Base-by-base conservation (phyloP, 2,329 filamentous ascomycete species). In the Plectosphaerella cucumerina region DNA sequence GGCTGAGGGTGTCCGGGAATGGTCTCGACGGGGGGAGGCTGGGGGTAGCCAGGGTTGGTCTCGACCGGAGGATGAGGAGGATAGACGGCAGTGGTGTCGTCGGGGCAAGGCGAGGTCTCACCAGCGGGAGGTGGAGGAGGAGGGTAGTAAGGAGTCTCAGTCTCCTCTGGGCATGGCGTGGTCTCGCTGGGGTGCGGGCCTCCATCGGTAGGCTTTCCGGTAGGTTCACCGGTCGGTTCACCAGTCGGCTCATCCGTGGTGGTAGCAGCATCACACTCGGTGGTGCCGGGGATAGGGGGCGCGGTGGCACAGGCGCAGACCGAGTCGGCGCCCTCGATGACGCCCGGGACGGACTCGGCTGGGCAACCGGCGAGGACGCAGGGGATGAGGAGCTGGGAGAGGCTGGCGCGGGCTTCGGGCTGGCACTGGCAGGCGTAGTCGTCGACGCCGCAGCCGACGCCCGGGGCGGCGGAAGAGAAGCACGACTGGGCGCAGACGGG, bases 391-490 rank as follows among this genome's bases (percentile, higher is more conserved):
- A 60, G 52, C 33, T 53, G 44, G 3, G 60, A 60, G 2, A 66
- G 51, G 11, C 53, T 56, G 21, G 53, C 51, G 44, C 60, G 58
- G 9, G 59, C 58, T 6, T 56, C 58, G 12, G 56, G 48, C 15
- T 59, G 48, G 48, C 63, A 66, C 22, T 65, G 62, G 20, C 63
- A 66, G 9, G 55, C 55, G 37, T 59, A 65, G 53, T 65, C 63
- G 21, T 50, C 34, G 18, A 56, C 52, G 21, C 51, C 58, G 49
- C 64, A 66, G 33, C 59, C 62, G 14, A 66, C 57, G 1, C 51
- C 50, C 0, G 60, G 59, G n/a, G 61, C 62, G 18, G 58, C 58
- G n/a, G 55, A 55, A 4, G 54, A 43, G 55, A 65, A 65, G 53
- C 64, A 65, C 14, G 54, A 41, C 20, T 64, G 58, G 17, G 62